Evolutionary conservation across 305 asterid species (phyloP).

Genomic region (Fraxinus nigra): DNA sequence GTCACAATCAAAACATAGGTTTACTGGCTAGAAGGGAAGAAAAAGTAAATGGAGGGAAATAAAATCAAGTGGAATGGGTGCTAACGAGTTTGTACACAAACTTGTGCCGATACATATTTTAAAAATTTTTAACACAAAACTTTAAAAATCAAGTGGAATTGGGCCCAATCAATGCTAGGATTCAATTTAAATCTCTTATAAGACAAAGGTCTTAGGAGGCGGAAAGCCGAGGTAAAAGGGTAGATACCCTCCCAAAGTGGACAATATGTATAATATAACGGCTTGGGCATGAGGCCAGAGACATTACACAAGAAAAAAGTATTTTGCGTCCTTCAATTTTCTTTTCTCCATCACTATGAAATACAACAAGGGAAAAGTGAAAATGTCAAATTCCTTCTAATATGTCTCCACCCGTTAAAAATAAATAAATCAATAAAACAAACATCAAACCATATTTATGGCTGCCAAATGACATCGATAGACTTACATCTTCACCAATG

Average conservation of each 20-base stretch:
- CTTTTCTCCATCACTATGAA: not conserved
- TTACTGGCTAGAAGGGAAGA: not conserved
- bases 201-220: not conserved
- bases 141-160: not conserved
- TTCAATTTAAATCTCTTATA: not conserved
- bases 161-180: not conserved
- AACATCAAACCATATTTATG: not conserved
- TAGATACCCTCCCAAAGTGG: not conserved
- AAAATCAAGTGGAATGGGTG: constrained; percentile 3
- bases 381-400: constrained; percentile 4
- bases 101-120: not conserved
- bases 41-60: not conserved
- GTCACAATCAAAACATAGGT: not conserved
- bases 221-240: not conserved
- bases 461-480: constrained; percentile 20
- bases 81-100: constrained; percentile 1
- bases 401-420: not conserved
- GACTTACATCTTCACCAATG: constrained; percentile 94
- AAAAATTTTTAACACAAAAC: not conserved
- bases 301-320: not conserved
- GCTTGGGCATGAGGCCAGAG: not conserved
- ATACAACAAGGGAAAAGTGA: not conserved
- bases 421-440: not conserved
- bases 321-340: not conserved
- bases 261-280: not conserved